phyloP scores from a whole-genome alignment of 306 rosid genomes.

The Lathyrus tuberosus region DNA sequence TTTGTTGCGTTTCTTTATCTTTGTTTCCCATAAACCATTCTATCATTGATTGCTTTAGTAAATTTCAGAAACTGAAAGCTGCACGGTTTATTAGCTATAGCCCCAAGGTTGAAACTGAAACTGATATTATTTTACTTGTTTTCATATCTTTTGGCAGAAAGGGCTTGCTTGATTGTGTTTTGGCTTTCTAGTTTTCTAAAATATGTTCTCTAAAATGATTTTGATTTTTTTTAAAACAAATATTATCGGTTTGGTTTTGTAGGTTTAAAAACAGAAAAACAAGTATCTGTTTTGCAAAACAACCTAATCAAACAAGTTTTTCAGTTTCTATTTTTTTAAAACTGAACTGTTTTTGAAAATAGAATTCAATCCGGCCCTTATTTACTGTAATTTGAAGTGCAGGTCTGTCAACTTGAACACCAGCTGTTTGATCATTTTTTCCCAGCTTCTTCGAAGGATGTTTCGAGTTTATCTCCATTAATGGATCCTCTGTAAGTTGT shows the following conservation, averaged over 20 bases:
- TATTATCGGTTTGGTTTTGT: not conserved
- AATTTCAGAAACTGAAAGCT: too few species aligned
- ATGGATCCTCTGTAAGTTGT: slow-evolving; percentile 94
- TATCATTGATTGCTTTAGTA: too few species aligned
- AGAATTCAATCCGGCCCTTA: slow-evolving; percentile 3
- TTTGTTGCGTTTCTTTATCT: too few species aligned
- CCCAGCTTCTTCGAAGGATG: slow-evolving; percentile 85
- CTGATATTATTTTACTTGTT: not conserved
- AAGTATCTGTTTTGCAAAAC: not conserved
- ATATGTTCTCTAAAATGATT: not conserved
- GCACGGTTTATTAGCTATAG: too few species aligned
- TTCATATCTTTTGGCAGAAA: slow-evolving; percentile 20
- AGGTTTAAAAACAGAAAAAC: not conserved
- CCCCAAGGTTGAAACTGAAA: too few species aligned
- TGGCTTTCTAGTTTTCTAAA: not conserved
- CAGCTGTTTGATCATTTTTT: slow-evolving; percentile 95
- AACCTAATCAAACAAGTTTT: slow-evolving; percentile 7
- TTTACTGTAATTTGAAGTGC: slow-evolving; percentile 43
- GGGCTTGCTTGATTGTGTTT: not conserved
- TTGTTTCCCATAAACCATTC: too few species aligned
- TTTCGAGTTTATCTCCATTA: slow-evolving; percentile 88
- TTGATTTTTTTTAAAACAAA: not conserved
- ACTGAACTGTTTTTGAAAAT: not conserved
- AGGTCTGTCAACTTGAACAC: slow-evolving; percentile 99
- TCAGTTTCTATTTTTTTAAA: not conserved